Percentiles rank a stretch among this genome's conserved stretches.
phyloP scores from a whole-genome alignment of 352 stramenopile genomes.

The Globisporangium recalcitrans region DNA sequence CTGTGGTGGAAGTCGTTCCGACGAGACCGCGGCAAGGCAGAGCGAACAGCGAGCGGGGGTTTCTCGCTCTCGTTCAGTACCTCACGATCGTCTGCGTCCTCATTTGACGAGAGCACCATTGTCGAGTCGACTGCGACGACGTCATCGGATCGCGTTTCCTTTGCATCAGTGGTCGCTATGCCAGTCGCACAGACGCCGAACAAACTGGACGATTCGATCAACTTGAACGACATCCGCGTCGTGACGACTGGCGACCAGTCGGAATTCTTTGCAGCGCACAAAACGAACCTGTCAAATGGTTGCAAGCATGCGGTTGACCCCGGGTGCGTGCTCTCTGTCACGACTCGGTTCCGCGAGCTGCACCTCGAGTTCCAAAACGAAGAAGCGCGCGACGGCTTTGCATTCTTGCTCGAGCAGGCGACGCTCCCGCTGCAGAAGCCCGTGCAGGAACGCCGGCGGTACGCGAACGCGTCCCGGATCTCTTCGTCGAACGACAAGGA shows the following conservation, averaged over 20 bases:
- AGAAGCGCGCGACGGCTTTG: constrained; percentile 61
- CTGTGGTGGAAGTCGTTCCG: constrained; percentile 70
- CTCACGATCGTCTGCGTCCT: constrained; percentile 24
- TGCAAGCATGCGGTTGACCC: constrained; percentile 53
- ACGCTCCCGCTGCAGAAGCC: constrained; percentile 36
- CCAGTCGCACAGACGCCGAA: constrained; percentile 21
- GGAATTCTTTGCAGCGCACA: constrained; percentile 50
- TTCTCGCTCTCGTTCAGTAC: constrained; percentile 45
- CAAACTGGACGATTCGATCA: constrained; percentile 55
- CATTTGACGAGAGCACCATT: constrained; percentile 19
- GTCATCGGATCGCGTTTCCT: constrained; percentile 5
- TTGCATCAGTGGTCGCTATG: constrained; percentile 11
- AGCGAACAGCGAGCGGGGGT: constrained; percentile 58
- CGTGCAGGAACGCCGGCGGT: constrained; percentile 8
- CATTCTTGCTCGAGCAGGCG: constrained; percentile 61
- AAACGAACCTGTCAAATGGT: constrained; percentile 34
- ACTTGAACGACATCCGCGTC: constrained; percentile 48
- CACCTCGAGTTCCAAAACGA: constrained; percentile 68
- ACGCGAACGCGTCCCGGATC: constrained; percentile 14
- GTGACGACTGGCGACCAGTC: constrained; percentile 43
- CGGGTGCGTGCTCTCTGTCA: constrained; percentile 52
- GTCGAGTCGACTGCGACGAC: constrained; percentile 1
- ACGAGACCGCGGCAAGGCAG: constrained; percentile 48
- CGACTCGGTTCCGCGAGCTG: constrained; percentile 55
- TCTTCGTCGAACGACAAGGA: constrained; percentile 13